Percentiles rank a stretch among this genome's conserved stretches.
These are phyloP conservation scores for Fraxinus albicans DNA, from an alignment of 305 asterid species.

Conservation along the genomic window DNA sequence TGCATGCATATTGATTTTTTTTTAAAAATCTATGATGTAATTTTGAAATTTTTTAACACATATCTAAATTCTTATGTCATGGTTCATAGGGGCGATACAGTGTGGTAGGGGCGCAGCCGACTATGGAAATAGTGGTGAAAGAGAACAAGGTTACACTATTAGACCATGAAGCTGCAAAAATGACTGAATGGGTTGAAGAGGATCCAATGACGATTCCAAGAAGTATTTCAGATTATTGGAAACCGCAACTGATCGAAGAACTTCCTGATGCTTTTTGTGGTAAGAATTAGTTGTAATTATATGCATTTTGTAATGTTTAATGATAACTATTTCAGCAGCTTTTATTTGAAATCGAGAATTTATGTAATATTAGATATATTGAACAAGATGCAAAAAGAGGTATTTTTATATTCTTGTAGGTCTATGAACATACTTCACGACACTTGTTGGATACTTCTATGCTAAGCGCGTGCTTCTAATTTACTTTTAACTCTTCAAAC, in stretches of 20 bases:
- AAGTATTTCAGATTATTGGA: slow-evolving; percentile 67
- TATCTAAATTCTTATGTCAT: background rate
- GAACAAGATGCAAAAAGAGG: background rate
- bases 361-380: background rate
- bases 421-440: background rate
- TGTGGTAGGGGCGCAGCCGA: slow-evolving; percentile 79
- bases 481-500: background rate
- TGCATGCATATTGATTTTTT: background rate
- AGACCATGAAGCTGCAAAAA: slow-evolving; percentile 56
- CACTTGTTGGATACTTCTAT: background rate
- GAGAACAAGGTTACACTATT: slow-evolving; percentile 65
- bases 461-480: background rate
- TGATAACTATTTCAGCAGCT: background rate
- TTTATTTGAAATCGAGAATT: background rate
- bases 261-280: slow-evolving; percentile 89
- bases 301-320: background rate
- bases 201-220: slow-evolving; percentile 76
- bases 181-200: slow-evolving; percentile 45
- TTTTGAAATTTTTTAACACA: background rate
- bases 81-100: slow-evolving; percentile 76
- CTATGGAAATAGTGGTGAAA: slow-evolving; percentile 71
- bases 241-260: slow-evolving; percentile 53
- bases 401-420: background rate
- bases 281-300: slow-evolving; percentile 22
- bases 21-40: background rate